Conservation (phyloP, 306 rosid species). For the Delonix regia region DNA sequence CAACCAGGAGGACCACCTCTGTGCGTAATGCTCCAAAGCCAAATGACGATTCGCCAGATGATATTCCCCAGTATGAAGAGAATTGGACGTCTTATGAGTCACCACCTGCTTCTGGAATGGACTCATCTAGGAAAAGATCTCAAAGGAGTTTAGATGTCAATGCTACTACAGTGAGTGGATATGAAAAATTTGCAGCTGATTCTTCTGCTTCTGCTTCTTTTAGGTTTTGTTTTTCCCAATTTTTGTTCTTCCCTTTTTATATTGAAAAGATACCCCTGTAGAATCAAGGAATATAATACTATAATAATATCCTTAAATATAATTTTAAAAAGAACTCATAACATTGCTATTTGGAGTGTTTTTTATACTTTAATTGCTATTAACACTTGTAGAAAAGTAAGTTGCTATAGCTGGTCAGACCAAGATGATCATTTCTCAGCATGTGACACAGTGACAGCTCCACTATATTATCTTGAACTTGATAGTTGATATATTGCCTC, state of each 20-base stretch:
- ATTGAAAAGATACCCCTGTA: background rate
- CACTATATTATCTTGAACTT: background rate
- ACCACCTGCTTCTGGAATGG: conserved; percentile 54
- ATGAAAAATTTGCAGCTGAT: background rate
- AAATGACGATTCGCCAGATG: conserved; percentile 52
- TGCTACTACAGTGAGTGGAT: conserved; percentile 57
- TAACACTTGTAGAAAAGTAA: background rate
- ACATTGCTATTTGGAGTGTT: background rate
- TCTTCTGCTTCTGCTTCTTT: background rate
- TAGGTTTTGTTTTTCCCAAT: background rate
- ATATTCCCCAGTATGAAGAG: conserved; percentile 55
- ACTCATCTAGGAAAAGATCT: conserved; percentile 56
- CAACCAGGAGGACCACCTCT: conserved; percentile 44
- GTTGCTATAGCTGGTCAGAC: background rate
- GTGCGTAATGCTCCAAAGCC: conserved; percentile 33
- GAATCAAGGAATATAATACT: background rate
- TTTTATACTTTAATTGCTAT: background rate
- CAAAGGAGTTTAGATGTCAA: conserved; percentile 72
- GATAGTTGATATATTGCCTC: background rate
- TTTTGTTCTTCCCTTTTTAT: background rate
- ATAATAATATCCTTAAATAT: background rate
- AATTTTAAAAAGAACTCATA: background rate
- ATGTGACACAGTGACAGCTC: background rate
- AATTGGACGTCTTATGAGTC: conserved; percentile 62
- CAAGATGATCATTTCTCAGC: background rate